Evolutionary conservation across 768 basidiomycete species (phyloP).

Genomic region (Hygrophoropsis aurantiaca): DNA sequence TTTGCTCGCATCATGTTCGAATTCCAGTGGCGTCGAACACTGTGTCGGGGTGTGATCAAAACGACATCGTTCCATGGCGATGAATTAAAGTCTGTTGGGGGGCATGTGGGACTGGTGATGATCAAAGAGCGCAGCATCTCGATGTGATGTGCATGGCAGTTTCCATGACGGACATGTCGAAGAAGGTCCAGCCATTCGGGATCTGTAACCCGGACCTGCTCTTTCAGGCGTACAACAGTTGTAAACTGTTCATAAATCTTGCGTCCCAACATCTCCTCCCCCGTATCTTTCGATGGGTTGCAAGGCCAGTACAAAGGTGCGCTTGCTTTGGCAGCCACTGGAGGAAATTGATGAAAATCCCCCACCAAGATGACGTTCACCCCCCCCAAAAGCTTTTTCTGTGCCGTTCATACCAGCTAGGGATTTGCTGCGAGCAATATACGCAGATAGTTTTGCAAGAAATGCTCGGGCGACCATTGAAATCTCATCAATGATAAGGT

Average conservation of each 20-base stretch:
- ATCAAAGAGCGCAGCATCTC: conserved; percentile 21
- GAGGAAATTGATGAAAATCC: conserved; percentile 36
- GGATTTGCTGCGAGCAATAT: conserved; percentile 11
- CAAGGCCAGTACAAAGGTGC: conserved; percentile 14
- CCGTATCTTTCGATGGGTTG: conserved; percentile 4
- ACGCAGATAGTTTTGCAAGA: conserved; percentile 17
- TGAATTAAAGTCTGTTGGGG: conserved; percentile 19
- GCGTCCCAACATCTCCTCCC: conserved; percentile 16
- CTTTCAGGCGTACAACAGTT: conserved; percentile 33
- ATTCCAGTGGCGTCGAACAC: conserved; percentile 39
- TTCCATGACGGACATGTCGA: conserved; percentile 23
- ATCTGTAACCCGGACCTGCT: conserved; percentile 37
- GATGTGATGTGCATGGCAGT: conserved; percentile 27
- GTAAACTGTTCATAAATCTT: conserved; percentile 27
- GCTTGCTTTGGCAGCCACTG: not conserved
- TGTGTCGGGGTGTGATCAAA: conserved; percentile 38
- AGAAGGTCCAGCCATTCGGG: conserved; percentile 30
- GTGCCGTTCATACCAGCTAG: conserved; percentile 2
- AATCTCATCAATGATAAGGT: conserved; percentile 38
- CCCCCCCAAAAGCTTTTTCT: conserved; percentile 31
- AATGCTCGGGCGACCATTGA: conserved; percentile 36
- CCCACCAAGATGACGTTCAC: conserved; percentile 41
- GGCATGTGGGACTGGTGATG: conserved; percentile 11
- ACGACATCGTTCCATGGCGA: conserved; percentile 33
- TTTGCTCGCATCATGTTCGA: conserved; percentile 2